Evolutionary conservation across 2,329 filamentous ascomycete genomes (phyloP).

Genomic region (Drechslerella coelobrocha): DNA sequence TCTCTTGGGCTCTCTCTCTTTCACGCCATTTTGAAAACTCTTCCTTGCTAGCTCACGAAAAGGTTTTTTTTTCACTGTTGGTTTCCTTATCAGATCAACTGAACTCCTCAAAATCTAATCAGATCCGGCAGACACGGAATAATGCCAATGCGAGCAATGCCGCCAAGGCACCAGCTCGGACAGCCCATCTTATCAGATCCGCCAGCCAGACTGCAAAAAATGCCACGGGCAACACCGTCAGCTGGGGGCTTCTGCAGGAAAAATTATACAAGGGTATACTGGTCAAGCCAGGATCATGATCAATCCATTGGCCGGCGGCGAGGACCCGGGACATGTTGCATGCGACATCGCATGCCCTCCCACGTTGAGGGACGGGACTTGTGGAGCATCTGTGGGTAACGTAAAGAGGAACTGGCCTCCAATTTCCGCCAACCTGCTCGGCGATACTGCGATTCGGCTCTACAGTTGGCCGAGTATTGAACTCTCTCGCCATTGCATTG

Average conservation of each 20-base stretch:
- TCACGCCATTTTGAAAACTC: constrained; percentile 47
- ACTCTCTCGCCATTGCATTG: too few species aligned
- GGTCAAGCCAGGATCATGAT: constrained; percentile 25
- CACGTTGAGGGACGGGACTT: too few species aligned
- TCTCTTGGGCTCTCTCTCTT: constrained; percentile 7
- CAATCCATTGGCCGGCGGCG: constrained; percentile 13
- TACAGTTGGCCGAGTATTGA: too few species aligned
- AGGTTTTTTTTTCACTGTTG: neutral
- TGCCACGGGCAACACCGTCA: constrained; percentile 20
- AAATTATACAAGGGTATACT: neutral
- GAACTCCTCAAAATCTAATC: constrained; percentile 51
- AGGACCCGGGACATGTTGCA: too few species aligned
- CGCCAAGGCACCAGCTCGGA: constrained; percentile 43
- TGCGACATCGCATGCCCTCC: too few species aligned
- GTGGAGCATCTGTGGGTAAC: too few species aligned
- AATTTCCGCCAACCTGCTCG: too few species aligned
- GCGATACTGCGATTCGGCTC: too few species aligned
- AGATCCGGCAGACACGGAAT: constrained; percentile 51
- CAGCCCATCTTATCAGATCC: constrained; percentile 51
- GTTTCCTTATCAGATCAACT: constrained; percentile 42
- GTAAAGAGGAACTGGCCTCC: too few species aligned
- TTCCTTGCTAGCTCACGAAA: constrained; percentile 36
- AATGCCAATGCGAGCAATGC: constrained; percentile 40
- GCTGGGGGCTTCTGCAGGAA: neutral
- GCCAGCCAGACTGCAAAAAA: constrained; percentile 26